Conservation (phyloP, 768 basidiomycete species). For the Cyclocybe cylindracea region DNA sequence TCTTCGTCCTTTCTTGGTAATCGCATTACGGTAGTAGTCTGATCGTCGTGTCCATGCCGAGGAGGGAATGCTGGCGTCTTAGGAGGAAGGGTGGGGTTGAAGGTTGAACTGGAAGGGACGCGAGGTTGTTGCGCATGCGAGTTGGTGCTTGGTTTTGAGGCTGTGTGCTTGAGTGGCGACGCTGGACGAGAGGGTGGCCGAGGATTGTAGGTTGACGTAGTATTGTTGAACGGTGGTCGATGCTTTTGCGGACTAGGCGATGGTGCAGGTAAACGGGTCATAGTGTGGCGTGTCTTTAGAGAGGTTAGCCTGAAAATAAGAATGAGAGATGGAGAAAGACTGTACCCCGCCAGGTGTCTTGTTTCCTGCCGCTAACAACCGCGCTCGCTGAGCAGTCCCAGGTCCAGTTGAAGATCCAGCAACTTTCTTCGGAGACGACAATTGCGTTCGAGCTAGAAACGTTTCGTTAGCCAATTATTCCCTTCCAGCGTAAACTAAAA, state of each 20-base stretch:
- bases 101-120: constrained; percentile 65
- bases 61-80: constrained; percentile 57
- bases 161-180: constrained; percentile 53
- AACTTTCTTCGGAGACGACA: constrained; percentile 61
- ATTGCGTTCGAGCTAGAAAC: constrained; percentile 29
- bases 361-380: constrained; percentile 35
- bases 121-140: constrained; percentile 23
- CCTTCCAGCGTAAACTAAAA: neutral
- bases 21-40: constrained; percentile 48
- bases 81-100: constrained; percentile 68
- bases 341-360: constrained; percentile 47
- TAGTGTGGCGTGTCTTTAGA: constrained; percentile 28
- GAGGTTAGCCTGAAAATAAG: neutral
- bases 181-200: constrained; percentile 40
- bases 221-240: constrained; percentile 45
- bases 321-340: neutral
- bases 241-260: constrained; percentile 49
- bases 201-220: constrained; percentile 28
- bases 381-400: constrained; percentile 52
- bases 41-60: constrained; percentile 10
- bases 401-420: constrained; percentile 49
- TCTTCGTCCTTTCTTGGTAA: constrained; percentile 74
- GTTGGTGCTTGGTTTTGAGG: constrained; percentile 27
- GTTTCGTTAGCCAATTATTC: neutral
- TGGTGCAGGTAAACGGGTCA: constrained; percentile 31